Evolutionary conservation across 1,284 basidiomycete species (phyloP).

Genomic region (Pascua sp.): DNA sequence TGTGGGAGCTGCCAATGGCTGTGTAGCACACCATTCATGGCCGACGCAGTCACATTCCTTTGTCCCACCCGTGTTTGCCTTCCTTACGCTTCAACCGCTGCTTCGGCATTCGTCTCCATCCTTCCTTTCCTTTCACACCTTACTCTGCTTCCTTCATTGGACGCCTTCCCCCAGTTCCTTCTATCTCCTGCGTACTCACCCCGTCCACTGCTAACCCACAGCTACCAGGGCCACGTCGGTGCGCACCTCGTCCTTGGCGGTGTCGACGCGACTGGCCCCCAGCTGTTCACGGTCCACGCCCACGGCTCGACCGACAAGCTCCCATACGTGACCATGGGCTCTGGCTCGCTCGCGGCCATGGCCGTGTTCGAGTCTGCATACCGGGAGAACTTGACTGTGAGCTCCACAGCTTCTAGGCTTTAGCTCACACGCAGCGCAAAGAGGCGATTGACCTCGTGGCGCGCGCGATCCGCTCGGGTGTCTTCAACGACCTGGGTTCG

Average conservation of each 20-base stretch:
- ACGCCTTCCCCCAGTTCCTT: too few species aligned
- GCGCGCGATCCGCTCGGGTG: slow-evolving; percentile 86
- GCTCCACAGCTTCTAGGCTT: slow-evolving; percentile 22
- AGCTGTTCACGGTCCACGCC: slow-evolving; percentile 93
- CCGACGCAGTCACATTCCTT: too few species aligned
- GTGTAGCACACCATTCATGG: too few species aligned
- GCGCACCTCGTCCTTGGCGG: slow-evolving; percentile 97
- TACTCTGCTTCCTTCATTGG: too few species aligned
- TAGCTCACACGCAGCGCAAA: slow-evolving; percentile 57
- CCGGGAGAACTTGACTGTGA: slow-evolving; percentile 75
- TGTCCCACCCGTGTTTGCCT: neutral
- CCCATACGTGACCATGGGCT: slow-evolving; percentile 99
- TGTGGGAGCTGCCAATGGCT: too few species aligned
- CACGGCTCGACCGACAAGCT: slow-evolving; percentile 98
- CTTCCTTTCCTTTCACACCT: neutral
- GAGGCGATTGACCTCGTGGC: slow-evolving; percentile 82
- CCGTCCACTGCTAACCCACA: slow-evolving; percentile 38
- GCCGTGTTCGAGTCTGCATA: slow-evolving; percentile 91
- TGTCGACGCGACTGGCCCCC: slow-evolving; percentile 85
- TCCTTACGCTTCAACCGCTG: neutral
- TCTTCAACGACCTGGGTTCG: slow-evolving; percentile 98
- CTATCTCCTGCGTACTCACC: neutral
- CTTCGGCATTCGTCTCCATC: neutral
- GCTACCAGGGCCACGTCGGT: slow-evolving; percentile 90
- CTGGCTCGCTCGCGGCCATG: slow-evolving; percentile 94